phyloP scores from a whole-genome alignment of 2,329 filamentous ascomycete genomes.

The Fusarium tricinctum region DNA sequence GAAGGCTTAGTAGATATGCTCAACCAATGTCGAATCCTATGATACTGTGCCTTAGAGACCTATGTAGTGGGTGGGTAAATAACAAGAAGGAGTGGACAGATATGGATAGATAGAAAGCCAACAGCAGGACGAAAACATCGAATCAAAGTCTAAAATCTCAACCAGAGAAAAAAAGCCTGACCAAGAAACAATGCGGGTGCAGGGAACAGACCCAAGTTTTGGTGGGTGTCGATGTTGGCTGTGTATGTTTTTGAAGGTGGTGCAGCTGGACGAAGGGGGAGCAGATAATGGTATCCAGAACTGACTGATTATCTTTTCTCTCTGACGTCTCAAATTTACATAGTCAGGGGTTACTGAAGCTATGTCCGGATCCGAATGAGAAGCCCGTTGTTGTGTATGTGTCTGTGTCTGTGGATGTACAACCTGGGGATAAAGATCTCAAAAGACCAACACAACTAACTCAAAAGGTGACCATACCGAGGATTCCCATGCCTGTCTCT shows the following conservation, averaged over 20 bases:
- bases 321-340: slow-evolving; percentile 11
- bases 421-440: slow-evolving; percentile 12
- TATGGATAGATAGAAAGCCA: slow-evolving; percentile 17
- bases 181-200: slow-evolving; percentile 43
- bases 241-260: slow-evolving; percentile 26
- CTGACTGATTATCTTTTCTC: slow-evolving; percentile 38
- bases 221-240: slow-evolving; percentile 26
- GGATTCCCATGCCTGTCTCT: background rate
- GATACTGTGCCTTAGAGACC: background rate
- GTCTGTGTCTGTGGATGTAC: slow-evolving; percentile 1
- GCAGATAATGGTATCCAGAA: slow-evolving; percentile 25
- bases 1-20: slow-evolving; percentile 33
- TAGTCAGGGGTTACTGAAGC: slow-evolving; percentile 22
- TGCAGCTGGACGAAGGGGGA: slow-evolving; percentile 21
- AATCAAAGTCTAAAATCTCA: slow-evolving; percentile 17
- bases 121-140: slow-evolving; percentile 10
- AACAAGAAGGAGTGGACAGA: slow-evolving; percentile 27
- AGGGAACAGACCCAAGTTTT: slow-evolving; percentile 33
- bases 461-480: no score
- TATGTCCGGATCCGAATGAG: slow-evolving; percentile 3
- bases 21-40: slow-evolving; percentile 36
- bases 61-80: slow-evolving; percentile 31
- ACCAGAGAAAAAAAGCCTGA: slow-evolving; percentile 42
- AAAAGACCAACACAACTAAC: slow-evolving; percentile 2
- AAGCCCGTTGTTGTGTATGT: background rate